Conservation (phyloP, 2,329 filamentous ascomycete species). For the Hymenoscyphus occultus region DNA sequence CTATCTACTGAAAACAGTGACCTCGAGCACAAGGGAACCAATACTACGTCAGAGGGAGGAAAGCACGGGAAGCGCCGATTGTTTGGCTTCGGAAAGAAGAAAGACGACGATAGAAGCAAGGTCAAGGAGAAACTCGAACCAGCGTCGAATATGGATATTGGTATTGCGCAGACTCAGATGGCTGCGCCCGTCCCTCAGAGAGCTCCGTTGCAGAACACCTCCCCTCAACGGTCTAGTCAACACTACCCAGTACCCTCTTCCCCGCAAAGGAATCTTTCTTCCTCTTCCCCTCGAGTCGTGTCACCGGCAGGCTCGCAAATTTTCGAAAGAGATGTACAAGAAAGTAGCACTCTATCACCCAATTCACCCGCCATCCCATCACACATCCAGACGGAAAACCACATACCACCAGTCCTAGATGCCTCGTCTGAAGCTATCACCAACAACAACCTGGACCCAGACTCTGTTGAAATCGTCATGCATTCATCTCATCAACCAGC, state of each 20-base stretch:
- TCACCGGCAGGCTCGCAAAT: slow-evolving; percentile 80
- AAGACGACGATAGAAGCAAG: slow-evolving; percentile 47
- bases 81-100: slow-evolving; percentile 63
- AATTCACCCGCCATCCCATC: slow-evolving; percentile 83
- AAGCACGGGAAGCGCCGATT: slow-evolving; percentile 55
- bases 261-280: slow-evolving; percentile 63
- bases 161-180: slow-evolving; percentile 26
- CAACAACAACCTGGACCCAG: slow-evolving; percentile 77
- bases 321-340: slow-evolving; percentile 93
- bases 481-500: slow-evolving; percentile 82
- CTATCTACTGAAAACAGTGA: slow-evolving; percentile 31
- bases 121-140: slow-evolving; percentile 39
- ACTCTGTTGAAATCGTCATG: slow-evolving; percentile 89
- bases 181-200: slow-evolving; percentile 29
- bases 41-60: slow-evolving; percentile 36
- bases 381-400: slow-evolving; percentile 91
- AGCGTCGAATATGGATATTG: slow-evolving; percentile 20
- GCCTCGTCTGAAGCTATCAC: slow-evolving; percentile 92
- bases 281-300: slow-evolving; percentile 69
- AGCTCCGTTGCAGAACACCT: slow-evolving; percentile 41
- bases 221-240: slow-evolving; percentile 43
- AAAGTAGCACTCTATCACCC: slow-evolving; percentile 63
- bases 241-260: slow-evolving; percentile 46
- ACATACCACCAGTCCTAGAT: slow-evolving; percentile 87
- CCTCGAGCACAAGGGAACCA: slow-evolving; percentile 26